These are phyloP conservation scores for Dactylellina leptospora DNA, from an alignment of 2,329 filamentous ascomycete species.

Conservation along the genomic window DNA sequence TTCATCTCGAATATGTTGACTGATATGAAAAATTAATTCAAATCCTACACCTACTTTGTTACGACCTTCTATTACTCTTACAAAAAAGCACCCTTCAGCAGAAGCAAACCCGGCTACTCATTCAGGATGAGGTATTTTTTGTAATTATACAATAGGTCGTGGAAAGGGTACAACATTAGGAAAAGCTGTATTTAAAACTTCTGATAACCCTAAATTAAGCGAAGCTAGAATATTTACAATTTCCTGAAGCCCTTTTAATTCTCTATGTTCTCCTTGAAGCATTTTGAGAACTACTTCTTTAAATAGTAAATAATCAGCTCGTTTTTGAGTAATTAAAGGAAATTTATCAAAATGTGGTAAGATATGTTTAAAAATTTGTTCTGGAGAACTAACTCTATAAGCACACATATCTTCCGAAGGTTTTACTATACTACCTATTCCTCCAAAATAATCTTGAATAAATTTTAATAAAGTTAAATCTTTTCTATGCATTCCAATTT, in stretches of 20 bases:
- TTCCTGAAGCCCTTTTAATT: conserved; percentile 9
- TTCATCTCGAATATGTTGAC: not conserved
- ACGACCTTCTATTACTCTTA: not conserved
- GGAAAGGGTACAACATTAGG: not conserved
- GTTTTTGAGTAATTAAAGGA: conserved; percentile 14
- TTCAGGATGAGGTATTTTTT: not conserved
- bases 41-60: not conserved
- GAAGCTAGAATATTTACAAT: conserved; percentile 11
- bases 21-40: conserved; percentile 5
- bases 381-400: conserved; percentile 1
- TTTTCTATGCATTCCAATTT: conserved; percentile 5
- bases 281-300: conserved; percentile 9
- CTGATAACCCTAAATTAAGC: conserved; percentile 7
- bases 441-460: conserved; percentile 17
- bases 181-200: conserved; percentile 4
- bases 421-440: conserved; percentile 12
- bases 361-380: conserved; percentile 6
- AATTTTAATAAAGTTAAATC: conserved; percentile 19
- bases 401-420: conserved; percentile 1
- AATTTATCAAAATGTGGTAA: conserved; percentile 8
- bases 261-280: conserved; percentile 11
- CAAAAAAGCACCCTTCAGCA: conserved; percentile 20
- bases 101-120: conserved; percentile 5
- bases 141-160: not conserved
- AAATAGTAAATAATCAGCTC: conserved; percentile 8